Percentiles rank a stretch among this genome's conserved stretches.
Conservation (phyloP, 768 basidiomycete species). For the Mycena maculata region DNA sequence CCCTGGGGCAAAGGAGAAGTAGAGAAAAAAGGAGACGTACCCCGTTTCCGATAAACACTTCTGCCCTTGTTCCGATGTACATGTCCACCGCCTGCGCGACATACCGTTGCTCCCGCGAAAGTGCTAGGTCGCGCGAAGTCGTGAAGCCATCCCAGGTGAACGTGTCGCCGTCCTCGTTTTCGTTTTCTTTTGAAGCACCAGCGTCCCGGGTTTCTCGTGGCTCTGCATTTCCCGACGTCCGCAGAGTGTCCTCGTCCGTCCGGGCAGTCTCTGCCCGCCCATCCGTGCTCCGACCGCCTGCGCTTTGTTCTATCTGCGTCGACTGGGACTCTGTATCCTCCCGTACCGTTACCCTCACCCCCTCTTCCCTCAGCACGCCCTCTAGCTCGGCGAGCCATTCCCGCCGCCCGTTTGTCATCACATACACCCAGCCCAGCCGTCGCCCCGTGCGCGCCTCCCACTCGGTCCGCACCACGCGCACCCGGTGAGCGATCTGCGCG, state of each 20-base stretch:
- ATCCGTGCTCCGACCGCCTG: too few relatives aligned
- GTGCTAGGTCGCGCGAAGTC: constrained; percentile 40
- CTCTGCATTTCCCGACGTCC: too few relatives aligned
- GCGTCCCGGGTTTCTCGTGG: too few relatives aligned
- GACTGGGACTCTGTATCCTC: too few relatives aligned
- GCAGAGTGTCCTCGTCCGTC: too few relatives aligned
- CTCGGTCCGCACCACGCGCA: constrained; percentile 42
- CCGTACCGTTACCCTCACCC: neutral
- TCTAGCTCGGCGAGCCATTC: constrained; percentile 52
- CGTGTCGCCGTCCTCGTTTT: neutral
- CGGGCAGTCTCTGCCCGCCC: too few relatives aligned
- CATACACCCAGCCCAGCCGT: constrained; percentile 47
- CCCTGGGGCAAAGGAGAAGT: neutral
- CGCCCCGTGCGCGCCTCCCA: constrained; percentile 35
- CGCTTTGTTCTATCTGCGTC: too few relatives aligned
- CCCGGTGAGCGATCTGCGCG: constrained; percentile 44
- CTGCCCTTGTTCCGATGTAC: constrained; percentile 66
- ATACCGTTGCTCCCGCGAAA: constrained; percentile 58
- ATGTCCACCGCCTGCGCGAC: constrained; percentile 69
- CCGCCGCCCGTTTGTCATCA: constrained; percentile 62
- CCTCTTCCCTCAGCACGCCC: constrained; percentile 51
- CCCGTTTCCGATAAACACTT: constrained; percentile 73
- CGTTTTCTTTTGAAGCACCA: too few relatives aligned
- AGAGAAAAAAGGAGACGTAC: constrained; percentile 39
- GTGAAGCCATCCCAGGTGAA: constrained; percentile 1